Base-by-base conservation (phyloP, 2,329 filamentous ascomycete genomes). In the Nothomitra cinnamomea region DNA sequence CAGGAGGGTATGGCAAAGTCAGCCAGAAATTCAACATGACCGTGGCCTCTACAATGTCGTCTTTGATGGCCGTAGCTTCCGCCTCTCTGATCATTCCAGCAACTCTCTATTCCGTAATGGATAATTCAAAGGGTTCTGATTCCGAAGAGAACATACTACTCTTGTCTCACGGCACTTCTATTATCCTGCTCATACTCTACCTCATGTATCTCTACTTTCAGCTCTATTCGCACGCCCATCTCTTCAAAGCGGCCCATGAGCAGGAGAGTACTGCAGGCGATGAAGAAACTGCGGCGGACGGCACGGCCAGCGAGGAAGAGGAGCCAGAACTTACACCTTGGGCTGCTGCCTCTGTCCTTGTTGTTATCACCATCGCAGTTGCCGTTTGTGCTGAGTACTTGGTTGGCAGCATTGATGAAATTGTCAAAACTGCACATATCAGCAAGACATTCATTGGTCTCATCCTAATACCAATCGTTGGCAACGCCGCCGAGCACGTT, bases 21-120 rank as follows among this genome's bases (percentile, higher is more conserved):
- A 68, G 74, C 61, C 67, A 68, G 61, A 61, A 53, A 35, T 92
- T 90, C 67, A 84, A 87, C 58, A 74, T 76, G 8, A 87, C 82
- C 4, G 85, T 85, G 51, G 86, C 86, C 38, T 85, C 85, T 59
- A 89, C 86, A 41, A 88, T 79, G 76, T 78, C 76, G 0, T 79
- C 73, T 3, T 67, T 78, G 52, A 76, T 78, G 73, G 73, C 74
- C 22, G 74, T 78, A 56, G 70, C 74, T 24, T 70, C 70, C 32
- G 73, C 73, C 8, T 76, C 70, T 22, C 65, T 75, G 32, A 74
- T 75, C 64, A 74, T 75, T 56, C 72, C 72, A 7, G 72, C 72
- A 2, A 74, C 72, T 17, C 70, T 75, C 38, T 75, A 74, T 60
- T 70, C 72, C 12, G 68, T 69, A 12, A 66, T 75, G 43, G 56